Evolutionary conservation across 441 rosid species (phyloP).

Genomic region (Gossypium schwendimanii): DNA sequence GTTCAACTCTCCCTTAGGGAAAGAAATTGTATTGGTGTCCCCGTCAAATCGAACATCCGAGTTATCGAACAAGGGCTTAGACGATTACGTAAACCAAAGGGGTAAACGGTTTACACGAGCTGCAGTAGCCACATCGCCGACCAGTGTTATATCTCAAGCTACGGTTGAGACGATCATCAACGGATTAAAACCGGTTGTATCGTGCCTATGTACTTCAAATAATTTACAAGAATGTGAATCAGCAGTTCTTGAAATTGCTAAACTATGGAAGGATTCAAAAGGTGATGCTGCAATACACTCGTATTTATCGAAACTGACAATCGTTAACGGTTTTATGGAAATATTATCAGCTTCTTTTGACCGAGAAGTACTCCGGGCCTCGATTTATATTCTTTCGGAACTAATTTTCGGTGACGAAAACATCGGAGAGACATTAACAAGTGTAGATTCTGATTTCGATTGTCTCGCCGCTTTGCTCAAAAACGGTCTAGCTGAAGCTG

Average conservation of each 20-base stretch:
- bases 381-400: slow-evolving; percentile 47
- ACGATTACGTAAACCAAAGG: slow-evolving; percentile 24
- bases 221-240: slow-evolving; percentile 56
- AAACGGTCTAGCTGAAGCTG: slow-evolving; percentile 58
- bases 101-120: slow-evolving; percentile 30
- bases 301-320: slow-evolving; percentile 41
- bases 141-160: slow-evolving; percentile 62
- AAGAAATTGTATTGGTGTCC: slow-evolving; percentile 19
- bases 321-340: slow-evolving; percentile 52
- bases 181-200: slow-evolving; percentile 40
- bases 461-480: slow-evolving; percentile 51
- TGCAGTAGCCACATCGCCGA: slow-evolving; percentile 40
- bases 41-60: slow-evolving; percentile 19
- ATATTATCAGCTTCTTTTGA: slow-evolving; percentile 48
- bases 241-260: slow-evolving; percentile 46
- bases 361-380: slow-evolving; percentile 41
- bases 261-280: slow-evolving; percentile 51
- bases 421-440: slow-evolving; percentile 44
- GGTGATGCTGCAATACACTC: slow-evolving; percentile 48
- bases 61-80: slow-evolving; percentile 16
- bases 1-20: slow-evolving; percentile 24
- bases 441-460: slow-evolving; percentile 57
- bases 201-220: slow-evolving; percentile 55
- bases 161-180: slow-evolving; percentile 40
- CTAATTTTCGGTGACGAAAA: slow-evolving; percentile 35